Conservation (phyloP, 31 red algal species). For the Asparagopsis taxiformis region DNA sequence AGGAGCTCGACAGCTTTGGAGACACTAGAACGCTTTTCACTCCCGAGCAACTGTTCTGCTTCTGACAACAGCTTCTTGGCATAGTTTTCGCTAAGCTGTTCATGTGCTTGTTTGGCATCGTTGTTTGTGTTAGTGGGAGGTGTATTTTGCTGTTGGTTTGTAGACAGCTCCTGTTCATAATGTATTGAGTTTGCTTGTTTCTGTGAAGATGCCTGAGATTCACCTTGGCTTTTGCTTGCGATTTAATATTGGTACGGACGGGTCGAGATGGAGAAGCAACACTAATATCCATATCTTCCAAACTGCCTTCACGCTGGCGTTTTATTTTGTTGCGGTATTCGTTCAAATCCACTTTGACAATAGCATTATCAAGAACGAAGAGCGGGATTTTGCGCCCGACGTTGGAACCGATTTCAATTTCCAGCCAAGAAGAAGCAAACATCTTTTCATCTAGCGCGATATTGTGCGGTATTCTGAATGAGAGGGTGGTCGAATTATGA, state of each 20-base stretch:
- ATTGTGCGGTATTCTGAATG: conserved; percentile 21
- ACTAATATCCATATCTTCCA: not conserved
- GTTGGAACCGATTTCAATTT: conserved; percentile 21
- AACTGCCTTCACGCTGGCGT: not conserved
- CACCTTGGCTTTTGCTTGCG: too few relatives aligned
- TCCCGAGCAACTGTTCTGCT: conserved; percentile 10
- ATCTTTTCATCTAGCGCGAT: conserved; percentile 1
- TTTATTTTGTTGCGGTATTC: not conserved
- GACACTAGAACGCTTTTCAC: not conserved
- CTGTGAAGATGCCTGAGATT: too few relatives aligned
- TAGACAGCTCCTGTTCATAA: not conserved
- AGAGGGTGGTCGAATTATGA: conserved; percentile 42
- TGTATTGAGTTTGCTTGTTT: not conserved
- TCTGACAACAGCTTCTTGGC: conserved; percentile 8
- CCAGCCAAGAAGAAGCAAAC: conserved; percentile 13
- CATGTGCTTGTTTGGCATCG: not conserved
- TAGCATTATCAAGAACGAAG: not conserved
- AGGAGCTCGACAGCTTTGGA: not conserved
- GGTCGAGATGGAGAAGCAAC: too few relatives aligned
- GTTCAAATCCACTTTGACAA: conserved; percentile 17
- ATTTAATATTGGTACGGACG: too few relatives aligned
- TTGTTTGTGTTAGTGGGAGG: not conserved
- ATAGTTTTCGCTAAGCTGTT: not conserved
- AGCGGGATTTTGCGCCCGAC: conserved; percentile 15
- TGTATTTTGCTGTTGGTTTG: not conserved